Base-by-base conservation (phyloP, 805 yeast species). In the Metschnikowia henanensis region DNA sequence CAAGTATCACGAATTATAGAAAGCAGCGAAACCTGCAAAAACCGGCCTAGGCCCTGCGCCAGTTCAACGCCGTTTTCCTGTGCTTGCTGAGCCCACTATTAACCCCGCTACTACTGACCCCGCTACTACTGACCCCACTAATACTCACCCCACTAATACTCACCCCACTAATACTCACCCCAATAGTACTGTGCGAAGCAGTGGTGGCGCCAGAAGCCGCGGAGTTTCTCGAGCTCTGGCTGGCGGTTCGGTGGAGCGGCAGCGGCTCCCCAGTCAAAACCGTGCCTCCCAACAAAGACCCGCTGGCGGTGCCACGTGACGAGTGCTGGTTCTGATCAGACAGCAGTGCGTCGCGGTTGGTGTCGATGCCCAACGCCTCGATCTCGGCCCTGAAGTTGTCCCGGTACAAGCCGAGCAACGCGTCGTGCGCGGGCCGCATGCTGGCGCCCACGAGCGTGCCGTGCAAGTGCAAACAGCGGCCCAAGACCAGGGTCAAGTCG, bases 311-410 rank as follows among this genome's bases (percentile, higher is more conserved):
- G 19, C 41, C 35, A 19, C 44, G 49, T 29, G 53, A 59, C n/a
- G 49, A 52, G 21, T 12, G 26, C 49, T 33, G n/a, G 29, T 39
- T 47, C 40, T 58, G 65, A 39, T 59, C 59, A 51, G 65, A 65
- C 6, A 45, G 52, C 30, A 49, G 30, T 29, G 55, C 19, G 5
- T 66, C 70, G 51, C 64, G 58, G 44, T 64, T 66, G 19, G 73
- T 65, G 19, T 60, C 53, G 39, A 70, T 59, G 44, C 66, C 61
- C 57, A 77, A 63, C 17, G 53, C 53, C 25, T 57, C 68, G 43
- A 90, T 82, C 52, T 89, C 96, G 6, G 68, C 74, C 21, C 68
- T 67, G 63, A 89, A 89, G 59, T 88, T 87, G 65, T 76, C 76
- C 51, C 72, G 73, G 66, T 78, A 87, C 45, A 88, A 64, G 26